Base-by-base conservation (phyloP, 768 basidiomycete species). In the Daedalea quercina region DNA sequence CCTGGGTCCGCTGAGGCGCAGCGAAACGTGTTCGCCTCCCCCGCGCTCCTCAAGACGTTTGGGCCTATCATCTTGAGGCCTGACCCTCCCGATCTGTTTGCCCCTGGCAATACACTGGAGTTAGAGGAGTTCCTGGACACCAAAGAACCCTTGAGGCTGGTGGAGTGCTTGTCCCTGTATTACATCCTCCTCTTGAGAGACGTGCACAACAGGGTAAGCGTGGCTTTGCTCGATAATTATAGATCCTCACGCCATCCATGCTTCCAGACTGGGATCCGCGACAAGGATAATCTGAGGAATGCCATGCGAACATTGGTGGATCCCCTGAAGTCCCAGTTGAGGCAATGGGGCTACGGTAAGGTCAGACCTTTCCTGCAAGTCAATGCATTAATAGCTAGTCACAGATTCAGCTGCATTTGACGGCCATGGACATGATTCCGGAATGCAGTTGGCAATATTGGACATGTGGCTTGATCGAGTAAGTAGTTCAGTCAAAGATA, bases 141-240 rank as follows among this genome's bases (percentile, higher is more conserved):
- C 0, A 67, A 76, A 9, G 88, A 90, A 59, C 70, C 81, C n/a
- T 59, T 74, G 20, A 72, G 88, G 40, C 69, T 91, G 22, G 73
- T 77, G 0, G 86, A 89, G 55, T 81, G 78, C 55, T 68, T 91
- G 4, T 78, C 80, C 17, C 73, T 90, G 47, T 86, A 84, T 61
- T 89, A 85, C 57, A 73, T 85, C 31, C 69, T 89, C 17, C 60
- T 88, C 8, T 65, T 70, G 43, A 69, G 85, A 56, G 88, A 91
- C 63, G 61, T 56, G 9, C 56, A 66, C 3, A 90, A 90, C 61
- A 64, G 64, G 62, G 88, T 87, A 46, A 2, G 70, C 57, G 12
- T 34, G 28, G 46, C 22, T 23, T 25, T 44, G 19, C 22, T 23
- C 43, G 17, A 26, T 40, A 12, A 41, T 31, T 9, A 2, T 17